Evolutionary conservation across 1,284 basidiomycete genomes (phyloP), one percentile per base, ranked within the genome.

Genomic region (Sporisorium scitamineum): DNA sequence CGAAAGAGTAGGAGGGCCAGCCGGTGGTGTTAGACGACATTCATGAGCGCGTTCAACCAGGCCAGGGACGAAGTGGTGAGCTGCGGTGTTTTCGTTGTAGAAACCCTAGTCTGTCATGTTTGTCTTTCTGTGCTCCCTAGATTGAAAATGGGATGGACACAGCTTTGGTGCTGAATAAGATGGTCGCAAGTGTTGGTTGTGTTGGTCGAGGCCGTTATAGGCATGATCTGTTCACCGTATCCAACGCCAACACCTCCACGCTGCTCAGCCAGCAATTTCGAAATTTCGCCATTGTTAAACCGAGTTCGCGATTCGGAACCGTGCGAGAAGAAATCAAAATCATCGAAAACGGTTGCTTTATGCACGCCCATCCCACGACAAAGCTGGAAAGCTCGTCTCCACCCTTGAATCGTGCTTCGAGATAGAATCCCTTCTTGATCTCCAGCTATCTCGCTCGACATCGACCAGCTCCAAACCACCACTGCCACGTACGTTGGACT

Each of bases 401-500:
- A 71, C 54, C n/a, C 34, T 51, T 18, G 14, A 53, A 22, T 16
- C 5, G 37, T 22, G 32, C 5, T 41, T 27, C 10, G 37, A 34
- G 37, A 51, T 51, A 20, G 26, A 10, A 41, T 42, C 16, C 39
- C 34, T 41, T 58, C 48, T 41, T 45, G 26, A 18, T 31, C 24
- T 54, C n/a, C 27, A n/a, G 54, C 31, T 44, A 56, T 57, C 54
- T 37, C 37, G 34, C 47, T 58, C 58, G 61, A 53, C 62, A 70
- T 66, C 63, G 56, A 56, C 20, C 56, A 14, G 11, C 20, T 24
- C 37, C 22, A 20, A 24, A 56, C 34, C 58, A 48, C n/a, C 59
- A 56, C 34, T 54, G 42, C n/a, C 63, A 66, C 59, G 69, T 71
- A 71, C 39, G 69, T 66, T n/a, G 34, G 18, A 18, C 37, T 20